A percentile compares a stretch with the other conserved stretches of the same genome.
Evolutionary conservation across 108 stramenopile genomes (phyloP).

Genomic region (Chaetoceros tenuissimus): DNA sequence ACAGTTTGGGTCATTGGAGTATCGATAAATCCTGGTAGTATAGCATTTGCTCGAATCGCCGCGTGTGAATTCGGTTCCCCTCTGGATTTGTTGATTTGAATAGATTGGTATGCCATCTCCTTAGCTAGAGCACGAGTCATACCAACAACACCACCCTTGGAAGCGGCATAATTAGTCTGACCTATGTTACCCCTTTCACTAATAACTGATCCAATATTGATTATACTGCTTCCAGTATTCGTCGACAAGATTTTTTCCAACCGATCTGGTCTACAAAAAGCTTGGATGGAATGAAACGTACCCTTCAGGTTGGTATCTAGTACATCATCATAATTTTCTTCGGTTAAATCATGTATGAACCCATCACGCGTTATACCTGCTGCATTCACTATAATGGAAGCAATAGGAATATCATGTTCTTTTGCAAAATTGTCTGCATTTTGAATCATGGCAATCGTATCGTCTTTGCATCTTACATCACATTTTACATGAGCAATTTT

Average conservation of each 20-base stretch:
- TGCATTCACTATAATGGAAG: slow-evolving; percentile 61
- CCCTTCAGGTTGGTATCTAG: slow-evolving; percentile 43
- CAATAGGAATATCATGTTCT: no score
- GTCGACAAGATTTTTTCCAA: slow-evolving; percentile 8
- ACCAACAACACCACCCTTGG: slow-evolving; percentile 72
- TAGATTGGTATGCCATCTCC: slow-evolving; percentile 71
- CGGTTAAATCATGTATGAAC: no score
- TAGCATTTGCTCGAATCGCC: slow-evolving; percentile 64
- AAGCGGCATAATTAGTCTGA: slow-evolving; percentile 76
- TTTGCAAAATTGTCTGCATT: slow-evolving; percentile 25
- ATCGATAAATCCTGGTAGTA: slow-evolving; percentile 71
- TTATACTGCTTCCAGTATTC: slow-evolving; percentile 31
- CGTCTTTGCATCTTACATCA: no score
- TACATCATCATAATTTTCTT: slow-evolving; percentile 34
- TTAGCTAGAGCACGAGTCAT: slow-evolving; percentile 63
- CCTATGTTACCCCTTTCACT: slow-evolving; percentile 64
- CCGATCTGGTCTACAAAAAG: slow-evolving; percentile 34
- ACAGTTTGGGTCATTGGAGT: slow-evolving; percentile 66
- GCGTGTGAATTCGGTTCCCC: slow-evolving; percentile 2
- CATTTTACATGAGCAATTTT: no score
- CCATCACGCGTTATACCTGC: slow-evolving; percentile 73
- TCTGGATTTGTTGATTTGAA: slow-evolving; percentile 1
- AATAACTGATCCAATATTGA: slow-evolving; percentile 71
- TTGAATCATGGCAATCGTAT: no score
- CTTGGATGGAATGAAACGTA: slow-evolving; percentile 40